Evolutionary conservation across 2,329 filamentous ascomycete genomes (phyloP).

Genomic region (Dothideomycetidae sp.): DNA sequence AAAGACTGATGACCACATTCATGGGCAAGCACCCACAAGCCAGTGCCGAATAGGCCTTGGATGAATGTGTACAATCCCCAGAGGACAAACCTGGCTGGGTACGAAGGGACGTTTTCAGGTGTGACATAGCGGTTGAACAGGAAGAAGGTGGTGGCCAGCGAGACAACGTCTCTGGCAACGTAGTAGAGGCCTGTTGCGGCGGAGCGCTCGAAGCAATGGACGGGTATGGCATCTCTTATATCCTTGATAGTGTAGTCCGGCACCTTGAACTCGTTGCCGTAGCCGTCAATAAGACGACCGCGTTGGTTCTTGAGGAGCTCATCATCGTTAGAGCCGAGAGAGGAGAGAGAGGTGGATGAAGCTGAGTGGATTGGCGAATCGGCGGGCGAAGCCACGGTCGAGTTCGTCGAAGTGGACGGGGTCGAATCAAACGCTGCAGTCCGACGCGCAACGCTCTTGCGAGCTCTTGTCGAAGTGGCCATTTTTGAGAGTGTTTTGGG

Average conservation of each 20-base stretch:
- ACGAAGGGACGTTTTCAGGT: slow-evolving; percentile 63
- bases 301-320: slow-evolving; percentile 37
- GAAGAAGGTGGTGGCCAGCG: slow-evolving; percentile 64
- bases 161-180: slow-evolving; percentile 65
- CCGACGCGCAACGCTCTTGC: slow-evolving; percentile 28
- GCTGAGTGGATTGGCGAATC: slow-evolving; percentile 49
- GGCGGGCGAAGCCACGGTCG: slow-evolving; percentile 39
- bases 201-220: slow-evolving; percentile 91
- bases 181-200: slow-evolving; percentile 61
- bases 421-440: slow-evolving; percentile 37
- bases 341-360: slow-evolving; percentile 86
- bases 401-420: slow-evolving; percentile 39
- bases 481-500: slow-evolving; percentile 8
- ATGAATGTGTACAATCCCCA: slow-evolving; percentile 61
- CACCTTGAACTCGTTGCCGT: slow-evolving; percentile 86
- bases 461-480: slow-evolving; percentile 36
- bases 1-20: slow-evolving; percentile 97
- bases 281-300: slow-evolving; percentile 69
- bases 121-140: slow-evolving; percentile 83
- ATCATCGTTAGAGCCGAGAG: slow-evolving; percentile 57
- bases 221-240: slow-evolving; percentile 90
- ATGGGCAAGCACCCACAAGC: slow-evolving; percentile 91
- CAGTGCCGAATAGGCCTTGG: slow-evolving; percentile 87
- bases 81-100: slow-evolving; percentile 47
- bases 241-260: slow-evolving; percentile 97